phyloP scores from a whole-genome alignment of 1,284 basidiomycete genomes.

The Leccinum pachyderme region DNA sequence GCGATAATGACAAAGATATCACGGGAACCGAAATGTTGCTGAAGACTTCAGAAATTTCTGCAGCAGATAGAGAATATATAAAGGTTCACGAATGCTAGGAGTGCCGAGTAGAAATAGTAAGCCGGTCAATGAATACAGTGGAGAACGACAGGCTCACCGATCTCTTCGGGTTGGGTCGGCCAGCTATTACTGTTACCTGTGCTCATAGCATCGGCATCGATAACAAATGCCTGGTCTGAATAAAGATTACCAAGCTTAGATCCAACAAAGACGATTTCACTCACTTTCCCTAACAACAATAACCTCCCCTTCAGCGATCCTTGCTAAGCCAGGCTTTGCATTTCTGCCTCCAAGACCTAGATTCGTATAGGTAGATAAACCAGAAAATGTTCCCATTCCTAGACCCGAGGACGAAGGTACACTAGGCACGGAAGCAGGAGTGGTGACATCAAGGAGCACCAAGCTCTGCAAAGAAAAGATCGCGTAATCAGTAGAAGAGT shows the following conservation, averaged over 20 bases:
- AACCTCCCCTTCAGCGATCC: constrained; percentile 65
- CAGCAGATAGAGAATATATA: constrained; percentile 72
- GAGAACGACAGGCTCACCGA: constrained; percentile 45
- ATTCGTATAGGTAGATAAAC: constrained; percentile 88
- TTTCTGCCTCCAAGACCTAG: constrained; percentile 73
- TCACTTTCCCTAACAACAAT: constrained; percentile 80
- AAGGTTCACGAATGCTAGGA: constrained; percentile 73
- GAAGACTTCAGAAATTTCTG: constrained; percentile 16
- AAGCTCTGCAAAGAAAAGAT: constrained; percentile 67
- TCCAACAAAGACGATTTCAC: constrained; percentile 29
- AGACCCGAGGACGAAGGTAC: constrained; percentile 44
- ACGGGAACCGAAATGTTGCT: constrained; percentile 27
- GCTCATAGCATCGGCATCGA: constrained; percentile 70
- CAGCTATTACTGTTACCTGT: constrained; percentile 66
- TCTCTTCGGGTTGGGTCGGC: constrained; percentile 80
- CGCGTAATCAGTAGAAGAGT: constrained; percentile 72
- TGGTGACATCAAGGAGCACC: constrained; percentile 55
- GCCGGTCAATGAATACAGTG: neutral
- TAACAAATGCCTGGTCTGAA: constrained; percentile 71
- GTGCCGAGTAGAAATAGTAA: neutral
- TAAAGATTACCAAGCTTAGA: neutral
- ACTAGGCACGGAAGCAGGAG: constrained; percentile 41
- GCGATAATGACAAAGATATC: constrained; percentile 21
- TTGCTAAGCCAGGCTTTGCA: constrained; percentile 63
- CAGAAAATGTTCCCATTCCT: constrained; percentile 64